Percentiles rank a stretch among this genome's conserved stretches.
These are phyloP conservation scores for Parascedosporium putredinis DNA, from an alignment of 2,329 filamentous ascomycete species.

Conservation along the genomic window DNA sequence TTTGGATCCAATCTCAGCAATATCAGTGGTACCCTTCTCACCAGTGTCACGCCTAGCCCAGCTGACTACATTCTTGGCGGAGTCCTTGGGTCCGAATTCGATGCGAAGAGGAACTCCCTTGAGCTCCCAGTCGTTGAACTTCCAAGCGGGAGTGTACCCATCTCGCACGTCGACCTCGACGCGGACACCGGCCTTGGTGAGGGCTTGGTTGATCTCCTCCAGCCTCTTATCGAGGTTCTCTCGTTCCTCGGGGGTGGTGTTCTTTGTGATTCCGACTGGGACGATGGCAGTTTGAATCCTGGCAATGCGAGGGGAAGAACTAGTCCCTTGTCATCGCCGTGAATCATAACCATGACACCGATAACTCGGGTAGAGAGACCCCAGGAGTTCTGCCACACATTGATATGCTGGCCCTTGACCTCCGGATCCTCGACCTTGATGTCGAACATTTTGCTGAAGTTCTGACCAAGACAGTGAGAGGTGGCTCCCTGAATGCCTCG, in stretches of 20 bases:
- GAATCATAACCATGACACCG: conserved; percentile 98
- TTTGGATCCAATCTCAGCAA: conserved; percentile 61
- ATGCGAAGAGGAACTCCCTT: conserved; percentile 89
- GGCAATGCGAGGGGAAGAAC: conserved; percentile 86
- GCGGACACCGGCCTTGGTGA: conserved; percentile 66
- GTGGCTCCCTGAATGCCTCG: conserved; percentile 95
- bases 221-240: conserved; percentile 67
- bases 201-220: conserved; percentile 55
- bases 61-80: conserved; percentile 73
- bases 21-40: conserved; percentile 70
- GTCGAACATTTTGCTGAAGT: conserved; percentile 99
- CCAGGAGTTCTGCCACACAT: conserved; percentile 99
- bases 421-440: conserved; percentile 91
- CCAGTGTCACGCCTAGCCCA: conserved; percentile 79
- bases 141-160: conserved; percentile 89
- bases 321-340: conserved; percentile 90
- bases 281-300: conserved; percentile 80
- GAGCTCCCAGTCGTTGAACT: conserved; percentile 98
- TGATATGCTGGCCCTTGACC: conserved; percentile 66
- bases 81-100: conserved; percentile 93
- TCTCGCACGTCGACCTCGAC: conserved; percentile 77
- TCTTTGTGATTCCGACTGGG: conserved; percentile 86
- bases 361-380: conserved; percentile 94
- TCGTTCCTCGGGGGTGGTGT: conserved; percentile 69
- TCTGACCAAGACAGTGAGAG: conserved; percentile 89